Evolutionary conservation across 2,329 filamentous ascomycete genomes (phyloP).

Genomic region (Microsporum canis): DNA sequence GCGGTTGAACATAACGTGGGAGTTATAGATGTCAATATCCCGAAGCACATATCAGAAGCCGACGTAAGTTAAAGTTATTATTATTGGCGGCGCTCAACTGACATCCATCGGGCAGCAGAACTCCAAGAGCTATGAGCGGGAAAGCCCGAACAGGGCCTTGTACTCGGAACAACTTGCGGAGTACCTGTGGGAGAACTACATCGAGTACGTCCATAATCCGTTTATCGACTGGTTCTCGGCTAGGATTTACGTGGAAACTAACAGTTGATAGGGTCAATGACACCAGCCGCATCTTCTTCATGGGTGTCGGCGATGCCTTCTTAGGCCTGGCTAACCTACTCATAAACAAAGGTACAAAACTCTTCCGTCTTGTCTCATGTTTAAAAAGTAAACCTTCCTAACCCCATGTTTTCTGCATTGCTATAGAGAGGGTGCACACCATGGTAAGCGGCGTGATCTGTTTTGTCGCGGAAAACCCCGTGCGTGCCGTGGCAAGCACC

Average conservation of each 20-base stretch:
- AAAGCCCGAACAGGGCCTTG: constrained; percentile 41
- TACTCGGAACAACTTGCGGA: constrained; percentile 59
- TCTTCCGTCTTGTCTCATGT: not conserved
- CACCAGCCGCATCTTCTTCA: constrained; percentile 63
- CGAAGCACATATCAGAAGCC: constrained; percentile 58
- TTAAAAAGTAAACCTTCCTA: not conserved
- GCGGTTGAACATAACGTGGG: constrained; percentile 64
- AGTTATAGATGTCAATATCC: constrained; percentile 85
- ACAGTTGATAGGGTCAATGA: constrained; percentile 44
- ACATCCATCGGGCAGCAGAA: not conserved
- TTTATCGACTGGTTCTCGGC: not conserved
- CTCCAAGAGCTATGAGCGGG: constrained; percentile 33
- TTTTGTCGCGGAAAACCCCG: constrained; percentile 62
- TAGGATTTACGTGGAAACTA: not conserved
- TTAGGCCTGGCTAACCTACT: constrained; percentile 71
- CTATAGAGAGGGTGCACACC: constrained; percentile 49
- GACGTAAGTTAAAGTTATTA: constrained; percentile 38
- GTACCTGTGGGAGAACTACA: constrained; percentile 95
- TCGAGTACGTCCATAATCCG: constrained; percentile 46
- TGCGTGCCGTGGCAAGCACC: constrained; percentile 69
- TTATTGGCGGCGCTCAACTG: not conserved
- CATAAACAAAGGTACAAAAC: constrained; percentile 54
- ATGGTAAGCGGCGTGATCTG: constrained; percentile 63
- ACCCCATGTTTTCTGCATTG: not conserved
- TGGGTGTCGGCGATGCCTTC: constrained; percentile 86